A percentile compares a stretch with the other conserved stretches of the same genome.
These are phyloP conservation scores for Hsuehochloa calcarea DNA, from an alignment of 176 grass and related monocot genomes.

Conservation along the genomic window DNA sequence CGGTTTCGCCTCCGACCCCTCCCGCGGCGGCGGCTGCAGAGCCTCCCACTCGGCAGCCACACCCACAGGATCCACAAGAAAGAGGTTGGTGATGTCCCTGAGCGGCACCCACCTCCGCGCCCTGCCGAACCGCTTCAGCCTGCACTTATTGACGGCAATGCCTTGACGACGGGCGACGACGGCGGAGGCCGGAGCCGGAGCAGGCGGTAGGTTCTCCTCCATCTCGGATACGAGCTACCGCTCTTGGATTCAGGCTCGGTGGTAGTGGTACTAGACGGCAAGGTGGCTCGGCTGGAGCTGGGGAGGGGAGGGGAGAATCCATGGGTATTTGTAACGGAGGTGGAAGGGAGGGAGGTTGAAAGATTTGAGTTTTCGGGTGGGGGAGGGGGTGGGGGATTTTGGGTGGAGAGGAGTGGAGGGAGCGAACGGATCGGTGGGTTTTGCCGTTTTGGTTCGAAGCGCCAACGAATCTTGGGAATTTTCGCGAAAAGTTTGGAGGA, in stretches of 20 bases:
- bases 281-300: neutral
- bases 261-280: neutral
- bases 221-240: neutral
- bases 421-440: neutral
- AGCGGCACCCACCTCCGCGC: slow-evolving; percentile 28
- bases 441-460: neutral
- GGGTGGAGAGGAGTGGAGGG: neutral
- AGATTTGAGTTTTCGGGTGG: slow-evolving; percentile 36
- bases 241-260: neutral
- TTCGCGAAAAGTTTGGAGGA: neutral
- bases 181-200: neutral
- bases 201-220: slow-evolving; percentile 32
- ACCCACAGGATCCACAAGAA: neutral
- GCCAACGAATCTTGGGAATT: slow-evolving; percentile 19
- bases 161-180: neutral
- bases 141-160: slow-evolving; percentile 18
- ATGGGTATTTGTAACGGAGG: slow-evolving; percentile 45
- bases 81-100: slow-evolving; percentile 49
- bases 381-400: no score
- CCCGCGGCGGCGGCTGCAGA: neutral
- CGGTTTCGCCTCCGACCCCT: neutral
- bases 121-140: slow-evolving; percentile 30
- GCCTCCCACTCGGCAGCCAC: neutral
- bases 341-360: neutral
- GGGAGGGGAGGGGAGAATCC: neutral